Base-by-base conservation (phyloP, 1,284 basidiomycete species). In the Ceratobasidium sp. region DNA sequence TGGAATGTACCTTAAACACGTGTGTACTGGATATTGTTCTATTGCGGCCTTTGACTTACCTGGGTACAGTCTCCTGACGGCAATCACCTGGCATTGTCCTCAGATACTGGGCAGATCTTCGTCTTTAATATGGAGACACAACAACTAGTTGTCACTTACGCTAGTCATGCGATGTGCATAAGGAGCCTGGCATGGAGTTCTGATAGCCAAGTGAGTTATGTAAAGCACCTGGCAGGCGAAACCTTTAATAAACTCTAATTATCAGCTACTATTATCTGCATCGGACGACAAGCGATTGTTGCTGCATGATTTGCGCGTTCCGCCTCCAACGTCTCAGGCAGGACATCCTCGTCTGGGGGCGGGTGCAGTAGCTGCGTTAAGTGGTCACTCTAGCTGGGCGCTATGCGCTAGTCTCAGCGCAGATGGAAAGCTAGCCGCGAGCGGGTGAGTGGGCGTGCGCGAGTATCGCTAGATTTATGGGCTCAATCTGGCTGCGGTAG, bases 221-320 rank as follows among this genome's bases (percentile, higher is more conserved):
- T 22, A 41, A 1, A 41, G 24, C 8, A n/a, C 48, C 22, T 34
- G 46, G 53, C 39, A 27, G 34, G 48, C 46, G 16, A 29, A 61
- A 8, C 9, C 19, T 16, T 19, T 27, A 73, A 53, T n/a, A 37
- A 46, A 56, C 19, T 29, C 6, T 29, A 8, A n/a, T 39, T 61
- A 34, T 16, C 76, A 95, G 93, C 86, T 94, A 74, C 85, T 96
- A 5, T 84, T 94, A 61, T 93, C 92, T 39, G 94, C 91, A 5
- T 94, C 93, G 0, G 94, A 96, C 81, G 94, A 96, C 81, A 92
- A 93, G 80, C 89, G 92, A 16, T 88, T 96, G 72, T 89, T 93
- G 64, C 82, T 96, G 53, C 93, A 96, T 81, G 94, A 96, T 80
- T 91, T 95, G 19, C 89, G 92, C 46, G 82, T 82, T 61, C 85